phyloP scores from a whole-genome alignment of 2,329 filamentous ascomycete genomes.

The Harringtonia aguacate region DNA sequence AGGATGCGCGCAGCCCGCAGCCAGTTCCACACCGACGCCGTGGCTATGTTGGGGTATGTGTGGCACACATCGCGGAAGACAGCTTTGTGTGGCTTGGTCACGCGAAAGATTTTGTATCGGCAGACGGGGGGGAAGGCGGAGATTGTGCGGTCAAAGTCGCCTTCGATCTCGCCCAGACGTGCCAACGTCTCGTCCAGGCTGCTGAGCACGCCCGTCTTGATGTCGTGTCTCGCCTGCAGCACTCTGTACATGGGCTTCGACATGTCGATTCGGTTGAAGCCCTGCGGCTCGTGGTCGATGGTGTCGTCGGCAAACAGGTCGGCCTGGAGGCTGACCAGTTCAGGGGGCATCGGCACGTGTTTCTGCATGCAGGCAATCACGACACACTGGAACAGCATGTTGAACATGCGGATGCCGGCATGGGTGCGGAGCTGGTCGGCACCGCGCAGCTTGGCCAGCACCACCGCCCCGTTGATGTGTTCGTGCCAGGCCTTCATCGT shows the following conservation, averaged over 20 bases:
- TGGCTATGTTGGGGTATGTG: constrained; percentile 31
- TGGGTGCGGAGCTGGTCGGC: constrained; percentile 31
- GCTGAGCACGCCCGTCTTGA: constrained; percentile 23
- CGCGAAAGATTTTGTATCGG: constrained; percentile 29
- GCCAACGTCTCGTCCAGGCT: constrained; percentile 30
- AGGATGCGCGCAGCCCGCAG: constrained; percentile 35
- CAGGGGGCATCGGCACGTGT: constrained; percentile 34
- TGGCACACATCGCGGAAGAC: constrained; percentile 32
- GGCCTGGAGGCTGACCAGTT: constrained; percentile 33
- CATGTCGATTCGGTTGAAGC: constrained; percentile 24
- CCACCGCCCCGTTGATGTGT: constrained; percentile 41
- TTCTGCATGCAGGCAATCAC: constrained; percentile 41
- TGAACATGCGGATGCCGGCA: constrained; percentile 39
- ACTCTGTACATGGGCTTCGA: constrained; percentile 32
- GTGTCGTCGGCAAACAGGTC: constrained; percentile 25
- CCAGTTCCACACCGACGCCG: constrained; percentile 37
- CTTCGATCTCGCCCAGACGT: constrained; percentile 27
- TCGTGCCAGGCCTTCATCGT: constrained; percentile 41
- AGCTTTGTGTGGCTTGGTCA: constrained; percentile 27
- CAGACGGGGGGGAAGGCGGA: constrained; percentile 27
- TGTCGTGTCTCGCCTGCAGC: constrained; percentile 35
- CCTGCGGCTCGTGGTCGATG: constrained; percentile 22
- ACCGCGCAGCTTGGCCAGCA: constrained; percentile 38
- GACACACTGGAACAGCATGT: constrained; percentile 40
- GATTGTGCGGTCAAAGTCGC: constrained; percentile 29